A percentile compares a stretch with the other conserved stretches of the same genome.
Conservation (phyloP, 306 rosid species). For the Elaeagnus macrophylla region DNA sequence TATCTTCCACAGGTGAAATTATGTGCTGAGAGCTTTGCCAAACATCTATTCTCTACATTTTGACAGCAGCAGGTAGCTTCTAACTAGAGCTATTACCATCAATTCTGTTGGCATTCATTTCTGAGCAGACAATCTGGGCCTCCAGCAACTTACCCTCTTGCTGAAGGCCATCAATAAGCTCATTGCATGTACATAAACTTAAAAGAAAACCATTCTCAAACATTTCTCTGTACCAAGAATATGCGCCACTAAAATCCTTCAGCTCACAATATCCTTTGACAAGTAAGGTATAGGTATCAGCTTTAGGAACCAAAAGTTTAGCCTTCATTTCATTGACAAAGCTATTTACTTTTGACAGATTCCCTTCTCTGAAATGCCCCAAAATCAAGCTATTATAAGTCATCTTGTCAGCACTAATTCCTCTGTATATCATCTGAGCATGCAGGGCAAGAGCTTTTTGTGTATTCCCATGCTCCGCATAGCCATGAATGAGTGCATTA, state of each 20-base stretch:
- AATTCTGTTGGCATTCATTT: conserved; percentile 36
- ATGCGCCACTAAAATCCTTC: conserved; percentile 56
- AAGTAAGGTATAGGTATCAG: conserved; percentile 61
- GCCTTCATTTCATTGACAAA: conserved; percentile 64
- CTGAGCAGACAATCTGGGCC: conserved; percentile 47
- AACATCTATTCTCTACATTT: conserved; percentile 10
- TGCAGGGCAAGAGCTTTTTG: conserved; percentile 44
- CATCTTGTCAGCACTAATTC: conserved; percentile 49
- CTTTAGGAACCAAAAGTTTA: conserved; percentile 52
- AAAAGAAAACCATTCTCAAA: conserved; percentile 35
- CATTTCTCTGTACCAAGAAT: conserved; percentile 68
- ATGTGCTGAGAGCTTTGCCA: conserved; percentile 1
- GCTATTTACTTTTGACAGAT: conserved; percentile 38
- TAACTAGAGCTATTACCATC: conserved; percentile 17
- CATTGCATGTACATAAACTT: conserved; percentile 23
- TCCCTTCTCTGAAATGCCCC: conserved; percentile 43
- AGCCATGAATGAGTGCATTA: conserved; percentile 41
- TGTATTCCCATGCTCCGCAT: conserved; percentile 48
- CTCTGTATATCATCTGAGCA: conserved; percentile 47
- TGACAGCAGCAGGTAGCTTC: conserved; percentile 16
- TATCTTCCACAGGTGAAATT: neutral
- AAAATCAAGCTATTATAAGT: conserved; percentile 76
- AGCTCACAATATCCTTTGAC: conserved; percentile 61
- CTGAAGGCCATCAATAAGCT: conserved; percentile 56
- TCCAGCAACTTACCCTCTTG: conserved; percentile 50